Percentiles rank a stretch among this genome's conserved stretches.
phyloP scores from a whole-genome alignment of 2,329 filamentous ascomycete species.

The Epicoccum nigrum region DNA sequence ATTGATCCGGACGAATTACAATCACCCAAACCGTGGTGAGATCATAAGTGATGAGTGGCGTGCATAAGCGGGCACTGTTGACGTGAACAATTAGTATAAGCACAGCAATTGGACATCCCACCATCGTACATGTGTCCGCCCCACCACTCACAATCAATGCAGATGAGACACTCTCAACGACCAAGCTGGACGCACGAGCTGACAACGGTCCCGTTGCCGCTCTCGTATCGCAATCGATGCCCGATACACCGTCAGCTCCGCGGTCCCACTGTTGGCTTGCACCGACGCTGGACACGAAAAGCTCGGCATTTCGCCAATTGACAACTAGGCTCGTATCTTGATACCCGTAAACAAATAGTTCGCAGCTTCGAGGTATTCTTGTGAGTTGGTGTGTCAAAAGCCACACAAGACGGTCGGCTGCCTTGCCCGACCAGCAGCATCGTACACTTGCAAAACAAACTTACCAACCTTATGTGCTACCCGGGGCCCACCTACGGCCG shows the following conservation, averaged over 20 bases:
- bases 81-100: neutral
- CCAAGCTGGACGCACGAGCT: constrained; percentile 1
- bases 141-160: neutral
- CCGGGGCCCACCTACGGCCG: neutral
- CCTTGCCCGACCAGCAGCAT: constrained; percentile 1
- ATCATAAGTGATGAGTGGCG: neutral
- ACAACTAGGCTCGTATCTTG: neutral
- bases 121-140: neutral
- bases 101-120: constrained; percentile 5
- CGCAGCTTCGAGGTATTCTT: neutral
- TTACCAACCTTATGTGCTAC: neutral
- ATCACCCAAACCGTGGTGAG: too few species aligned
- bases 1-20: too few species aligned
- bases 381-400: neutral
- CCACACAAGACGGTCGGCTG: neutral
- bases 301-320: neutral
- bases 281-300: neutral
- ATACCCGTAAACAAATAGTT: neutral
- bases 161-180: constrained; percentile 1
- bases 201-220: constrained; percentile 8
- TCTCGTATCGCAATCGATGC: neutral
- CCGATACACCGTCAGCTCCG: constrained; percentile 7
- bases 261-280: constrained; percentile 12
- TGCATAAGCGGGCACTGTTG: constrained; percentile 6
- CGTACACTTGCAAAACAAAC: neutral